A percentile compares a stretch with the other conserved stretches of the same genome.
phyloP scores from a whole-genome alignment of 2,329 filamentous ascomycete genomes.

The Colletotrichum simmondsii region DNA sequence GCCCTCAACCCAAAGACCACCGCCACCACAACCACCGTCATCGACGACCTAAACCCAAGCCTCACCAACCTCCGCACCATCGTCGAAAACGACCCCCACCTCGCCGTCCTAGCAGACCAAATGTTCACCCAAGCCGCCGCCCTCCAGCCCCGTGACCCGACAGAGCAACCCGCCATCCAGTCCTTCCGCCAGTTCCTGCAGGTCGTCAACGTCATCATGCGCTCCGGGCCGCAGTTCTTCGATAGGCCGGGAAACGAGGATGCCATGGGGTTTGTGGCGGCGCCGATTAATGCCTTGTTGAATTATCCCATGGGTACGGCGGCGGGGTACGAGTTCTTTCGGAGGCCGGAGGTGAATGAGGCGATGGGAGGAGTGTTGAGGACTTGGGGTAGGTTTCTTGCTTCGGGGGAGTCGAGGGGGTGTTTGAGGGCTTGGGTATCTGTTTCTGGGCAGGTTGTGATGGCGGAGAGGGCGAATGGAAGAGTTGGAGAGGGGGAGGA shows the following conservation, averaged over 20 bases:
- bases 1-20: too few species aligned
- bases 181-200: constrained; percentile 10
- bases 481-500: background rate
- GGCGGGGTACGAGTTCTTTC: constrained; percentile 64
- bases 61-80: background rate
- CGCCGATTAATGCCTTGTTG: constrained; percentile 67
- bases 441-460: constrained; percentile 23
- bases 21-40: background rate
- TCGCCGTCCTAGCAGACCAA: background rate
- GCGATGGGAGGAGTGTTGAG: constrained; percentile 63
- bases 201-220: background rate
- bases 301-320: constrained; percentile 70
- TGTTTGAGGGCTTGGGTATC: constrained; percentile 36
- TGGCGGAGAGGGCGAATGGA: constrained; percentile 53
- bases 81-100: background rate
- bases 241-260: background rate
- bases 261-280: constrained; percentile 57
- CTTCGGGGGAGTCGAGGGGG: constrained; percentile 38
- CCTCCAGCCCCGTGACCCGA: constrained; percentile 1
- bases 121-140: constrained; percentile 19
- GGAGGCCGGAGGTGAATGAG: constrained; percentile 61
- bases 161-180: constrained; percentile 3
- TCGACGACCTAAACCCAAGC: background rate
- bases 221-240: constrained; percentile 6
- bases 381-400: constrained; percentile 48